Evolutionary conservation across 2,329 filamentous ascomycete genomes (phyloP), one percentile per base, ranked within the genome.

Genomic region (Diplodia sapinea): DNA sequence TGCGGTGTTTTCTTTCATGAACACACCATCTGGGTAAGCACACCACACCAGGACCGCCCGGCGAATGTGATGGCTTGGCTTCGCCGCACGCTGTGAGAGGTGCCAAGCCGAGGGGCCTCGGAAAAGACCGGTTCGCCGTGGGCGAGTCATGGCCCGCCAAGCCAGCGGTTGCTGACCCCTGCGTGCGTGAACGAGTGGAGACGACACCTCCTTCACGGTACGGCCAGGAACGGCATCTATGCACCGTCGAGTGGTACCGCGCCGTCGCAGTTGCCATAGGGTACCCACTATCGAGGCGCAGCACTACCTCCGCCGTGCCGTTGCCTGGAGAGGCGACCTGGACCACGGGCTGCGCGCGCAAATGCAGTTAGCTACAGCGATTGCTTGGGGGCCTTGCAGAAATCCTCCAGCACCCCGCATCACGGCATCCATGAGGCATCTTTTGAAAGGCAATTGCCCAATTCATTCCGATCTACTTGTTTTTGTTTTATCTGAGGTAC

Each of bases 201-300:
- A 36, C 43, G 4, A 51, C 59, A 51, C 29, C 59, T 26, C 55
- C 55, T 38, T 9, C 29, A 17, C 33, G 15, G 55, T 26, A 26
- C 26, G 26, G 26, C 55, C 38, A 59, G 55, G 55, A 59, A 47
- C 40, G 55, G 47, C 59, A 63, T 63, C 43, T 63, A 3, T 20
- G 43, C 43, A 40, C 59, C 59, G 59, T 38, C 59, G 47, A 63
- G 29, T 51, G 36, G 59, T 51, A 52, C 59, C 47, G 47, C 47
- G n/a, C 15, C n/a, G 59, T 63, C 59, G 31, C 59, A 52, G n/a
- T 51, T 7, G 26, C 43, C 43, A 47, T n/a, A 11, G 47, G 29
- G 59, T 40, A 8, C 36, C 59, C 59, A 63, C 59, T 51, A 63
- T 63, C 43, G 59, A 43, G 59, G 59, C 59, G 59, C 59, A 63